Evolutionary conservation across 495 filamentous ascomycete genomes (phyloP), one percentile per base, ranked within the genome.

Genomic region (Lineolata rhizophorae): DNA sequence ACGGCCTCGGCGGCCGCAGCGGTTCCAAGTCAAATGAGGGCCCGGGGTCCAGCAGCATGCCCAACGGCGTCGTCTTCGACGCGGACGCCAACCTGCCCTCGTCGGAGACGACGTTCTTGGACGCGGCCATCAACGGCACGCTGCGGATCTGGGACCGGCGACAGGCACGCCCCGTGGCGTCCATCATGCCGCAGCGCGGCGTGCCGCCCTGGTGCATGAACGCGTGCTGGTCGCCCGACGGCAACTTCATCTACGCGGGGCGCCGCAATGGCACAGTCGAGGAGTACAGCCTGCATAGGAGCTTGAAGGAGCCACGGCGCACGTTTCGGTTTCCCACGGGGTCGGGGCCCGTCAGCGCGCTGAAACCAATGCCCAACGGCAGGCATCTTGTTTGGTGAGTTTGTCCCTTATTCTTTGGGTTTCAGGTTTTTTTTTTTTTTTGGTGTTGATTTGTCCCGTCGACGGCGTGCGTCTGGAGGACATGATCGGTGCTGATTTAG

Each of bases 141-240:
- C 70, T 95, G 34, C 71, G 78, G 16, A 58, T 97, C 35, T 97
- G 87, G 85, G 87, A 97, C 48, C 67, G 83, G 25, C 68, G 87
- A 12, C 63, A 74, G 39, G 66, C 63, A 9, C 64, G 71, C 33
- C 74, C 90, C 2, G 57, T 94, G 9, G 81, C 90, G 18, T 65
- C 70, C 21, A 81, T 94, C 30, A 59, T 57, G 11, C 74, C 76
- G 32, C 58, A 62, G 6, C 60, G 56, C 15, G 74, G 76, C 31
- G 71, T 74, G 4, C 83, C 90, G 2, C 87, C 83, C 5, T 97
- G 90, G 90, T 94, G 84, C 51, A 95, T 92, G 75, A 80, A 75
- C 38, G 82, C 81, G n/a, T 90, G 80, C 53, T 97, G 90, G 87
- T 83, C 74, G 37, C 83, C 83, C 2, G 77, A 92, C 52, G 87